Base-by-base conservation (phyloP, 805 yeast genomes). In the Zygoascus biomembranicola region DNA sequence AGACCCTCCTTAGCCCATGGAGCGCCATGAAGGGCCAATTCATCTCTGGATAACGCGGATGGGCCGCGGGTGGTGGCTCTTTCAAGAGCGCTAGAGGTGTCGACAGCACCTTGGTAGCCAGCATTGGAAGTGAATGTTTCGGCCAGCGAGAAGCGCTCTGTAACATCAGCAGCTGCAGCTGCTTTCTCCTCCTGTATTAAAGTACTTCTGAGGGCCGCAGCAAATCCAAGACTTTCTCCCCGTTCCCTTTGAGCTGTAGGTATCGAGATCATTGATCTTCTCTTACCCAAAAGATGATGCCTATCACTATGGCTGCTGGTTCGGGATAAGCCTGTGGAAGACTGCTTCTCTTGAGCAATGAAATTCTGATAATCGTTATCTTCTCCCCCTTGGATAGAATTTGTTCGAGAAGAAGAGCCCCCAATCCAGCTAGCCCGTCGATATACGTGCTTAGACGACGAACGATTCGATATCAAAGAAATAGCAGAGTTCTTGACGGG, bases 1-100 rank as follows among this genome's bases (percentile, higher is more conserved):
- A 85, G 64, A 0, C 94, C 90, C 67, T 85, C 90, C 62, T 85
- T 82, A 51, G 82, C 75, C 80, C 87, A 85, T 1, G 94, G 92
- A 1, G 90, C 80, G 1, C 90, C 92, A 49, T 76, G 75, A 45
- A 81, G 71, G 60, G 82, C 89, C 54, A 84, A 69, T 28, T 76
- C 77, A 35, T 35, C 39, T 8, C 16, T 35, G 10, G 39, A 35
- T 35, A 35, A 35, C 13, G 39, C 8, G 5, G 26, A 53, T 54
- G 18, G 48, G 5, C 18, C 5, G 4, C 28, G 28, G 8, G 32
- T 45, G 32, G 10, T 35, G 5, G 39, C 45, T 11, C 28, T 23
- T 14, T 43, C 45, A 43, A 23, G 23, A 19, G 14, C 45, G 8
- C 19, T 14, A 3, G 28, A 43, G 4, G 45, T 16, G 4, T 23